A percentile compares a stretch with the other conserved stretches of the same genome.
phyloP scores from a whole-genome alignment of 2,329 filamentous ascomycete species.

The Hirsutella rhossiliensis region DNA sequence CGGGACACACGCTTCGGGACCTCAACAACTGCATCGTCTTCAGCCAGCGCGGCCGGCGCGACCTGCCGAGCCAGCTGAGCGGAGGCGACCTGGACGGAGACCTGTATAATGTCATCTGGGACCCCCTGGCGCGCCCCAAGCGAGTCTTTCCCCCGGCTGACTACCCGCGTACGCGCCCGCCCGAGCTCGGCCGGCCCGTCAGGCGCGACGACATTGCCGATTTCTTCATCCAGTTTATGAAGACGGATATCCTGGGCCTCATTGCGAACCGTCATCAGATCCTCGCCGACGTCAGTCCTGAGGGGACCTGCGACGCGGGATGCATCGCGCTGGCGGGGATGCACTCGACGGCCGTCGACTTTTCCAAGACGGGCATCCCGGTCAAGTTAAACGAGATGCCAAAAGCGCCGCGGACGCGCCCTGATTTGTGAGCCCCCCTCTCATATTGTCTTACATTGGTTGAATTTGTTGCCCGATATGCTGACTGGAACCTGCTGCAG shows the following conservation, averaged over 20 bases:
- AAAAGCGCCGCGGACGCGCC: constrained; percentile 25
- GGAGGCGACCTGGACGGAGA: constrained; percentile 82
- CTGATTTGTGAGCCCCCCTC: constrained; percentile 38
- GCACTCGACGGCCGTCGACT: constrained; percentile 63
- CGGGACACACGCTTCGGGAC: constrained; percentile 43
- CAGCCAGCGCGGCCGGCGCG: constrained; percentile 55
- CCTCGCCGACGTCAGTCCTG: constrained; percentile 42
- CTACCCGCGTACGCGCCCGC: constrained; percentile 48
- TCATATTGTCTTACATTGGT: too few species aligned
- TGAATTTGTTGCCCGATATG: too few species aligned
- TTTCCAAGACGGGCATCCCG: constrained; percentile 60
- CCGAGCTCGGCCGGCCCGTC: constrained; percentile 50
- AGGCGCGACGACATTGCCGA: constrained; percentile 55
- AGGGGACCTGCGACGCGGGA: constrained; percentile 37
- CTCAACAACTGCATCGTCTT: constrained; percentile 71
- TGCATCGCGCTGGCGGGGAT: constrained; percentile 48
- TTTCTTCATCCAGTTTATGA: constrained; percentile 74
- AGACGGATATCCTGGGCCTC: constrained; percentile 50
- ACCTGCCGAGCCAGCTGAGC: constrained; percentile 66
- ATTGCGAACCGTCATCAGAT: constrained; percentile 55
- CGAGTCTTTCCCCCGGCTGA: constrained; percentile 47
- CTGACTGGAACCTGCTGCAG: constrained; percentile 12
- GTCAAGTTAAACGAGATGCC: constrained; percentile 35
- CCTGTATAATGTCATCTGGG: constrained; percentile 69
- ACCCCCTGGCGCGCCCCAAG: constrained; percentile 34